phyloP scores from a whole-genome alignment of 228 moss, liverwort and hornwort species.

The Sphagnum fallax region DNA sequence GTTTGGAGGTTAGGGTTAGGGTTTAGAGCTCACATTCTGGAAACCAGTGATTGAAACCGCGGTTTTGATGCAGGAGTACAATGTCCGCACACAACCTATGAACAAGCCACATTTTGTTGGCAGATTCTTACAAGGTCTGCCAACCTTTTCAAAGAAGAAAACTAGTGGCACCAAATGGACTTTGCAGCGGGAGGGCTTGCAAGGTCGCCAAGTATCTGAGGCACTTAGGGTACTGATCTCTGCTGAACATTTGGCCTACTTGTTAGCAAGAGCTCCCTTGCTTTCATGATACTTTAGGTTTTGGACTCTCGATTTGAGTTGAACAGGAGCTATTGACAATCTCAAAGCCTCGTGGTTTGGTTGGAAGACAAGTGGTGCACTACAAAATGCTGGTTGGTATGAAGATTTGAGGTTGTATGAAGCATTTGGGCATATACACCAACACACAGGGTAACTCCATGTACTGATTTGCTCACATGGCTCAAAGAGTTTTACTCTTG shows the following conservation, averaged over 20 bases:
- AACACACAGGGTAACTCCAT: neutral
- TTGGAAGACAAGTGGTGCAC: too few relatives aligned
- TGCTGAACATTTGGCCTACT: too few relatives aligned
- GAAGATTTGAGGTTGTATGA: neutral
- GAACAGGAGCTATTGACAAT: neutral
- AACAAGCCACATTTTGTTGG: conserved; percentile 91
- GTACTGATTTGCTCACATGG: too few relatives aligned
- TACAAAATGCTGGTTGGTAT: neutral
- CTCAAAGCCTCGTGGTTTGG: neutral
- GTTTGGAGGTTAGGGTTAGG: too few relatives aligned
- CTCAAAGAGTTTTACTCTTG: too few relatives aligned
- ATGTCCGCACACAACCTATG: conserved; percentile 63
- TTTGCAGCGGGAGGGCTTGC: conserved; percentile 87
- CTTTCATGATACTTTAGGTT: neutral
- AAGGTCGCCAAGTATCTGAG: conserved; percentile 84
- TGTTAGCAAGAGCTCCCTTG: neutral
- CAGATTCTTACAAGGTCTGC: conserved; percentile 91
- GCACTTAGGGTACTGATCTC: conserved; percentile 38
- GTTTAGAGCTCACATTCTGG: too few relatives aligned
- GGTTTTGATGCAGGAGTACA: conserved; percentile 63
- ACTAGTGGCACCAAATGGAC: conserved; percentile 77
- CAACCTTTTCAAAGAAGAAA: conserved; percentile 76
- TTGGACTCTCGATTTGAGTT: neutral
- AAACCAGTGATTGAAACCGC: too few relatives aligned
- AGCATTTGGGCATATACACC: neutral